Percentiles rank a stretch among this genome's conserved stretches.
phyloP scores from a whole-genome alignment of 2,329 filamentous ascomycete genomes.

The Raffaelea ambrosiae region DNA sequence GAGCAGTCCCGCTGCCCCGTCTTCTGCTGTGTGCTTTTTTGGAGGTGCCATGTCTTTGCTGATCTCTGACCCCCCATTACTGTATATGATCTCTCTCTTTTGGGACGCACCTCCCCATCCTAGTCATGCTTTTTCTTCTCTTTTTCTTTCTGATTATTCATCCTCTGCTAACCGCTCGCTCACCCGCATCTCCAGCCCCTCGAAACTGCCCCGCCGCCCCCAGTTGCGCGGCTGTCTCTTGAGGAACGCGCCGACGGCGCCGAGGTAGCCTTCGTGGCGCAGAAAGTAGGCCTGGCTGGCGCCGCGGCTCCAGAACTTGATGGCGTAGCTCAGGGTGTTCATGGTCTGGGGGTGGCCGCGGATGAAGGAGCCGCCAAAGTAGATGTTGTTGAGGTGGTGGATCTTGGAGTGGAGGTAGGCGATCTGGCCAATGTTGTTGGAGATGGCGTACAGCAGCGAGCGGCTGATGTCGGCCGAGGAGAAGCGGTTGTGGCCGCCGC shows the following conservation, averaged over 20 bases:
- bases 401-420: conserved; percentile 96
- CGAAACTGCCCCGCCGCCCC: conserved; percentile 74
- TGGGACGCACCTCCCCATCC: neutral
- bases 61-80: neutral
- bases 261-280: conserved; percentile 90
- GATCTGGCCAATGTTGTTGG: conserved; percentile 97
- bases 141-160: too few relatives aligned
- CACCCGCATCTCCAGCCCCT: conserved; percentile 27
- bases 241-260: conserved; percentile 87
- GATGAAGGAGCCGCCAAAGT: conserved; percentile 96
- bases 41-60: too few relatives aligned
- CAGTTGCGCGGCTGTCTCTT: conserved; percentile 86
- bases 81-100: neutral
- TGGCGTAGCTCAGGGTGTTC: conserved; percentile 93
- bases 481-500: conserved; percentile 45
- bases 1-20: too few relatives aligned
- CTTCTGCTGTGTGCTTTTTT: too few relatives aligned
- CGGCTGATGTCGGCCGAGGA: conserved; percentile 78
- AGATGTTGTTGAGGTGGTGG: conserved; percentile 83
- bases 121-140: neutral
- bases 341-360: conserved; percentile 95
- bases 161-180: conserved; percentile 6
- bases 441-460: conserved; percentile 88
- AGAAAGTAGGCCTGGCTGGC: conserved; percentile 93
- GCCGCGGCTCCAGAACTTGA: conserved; percentile 92